Conservation (phyloP, 768 basidiomycete genomes). For the Mycena amicta region DNA sequence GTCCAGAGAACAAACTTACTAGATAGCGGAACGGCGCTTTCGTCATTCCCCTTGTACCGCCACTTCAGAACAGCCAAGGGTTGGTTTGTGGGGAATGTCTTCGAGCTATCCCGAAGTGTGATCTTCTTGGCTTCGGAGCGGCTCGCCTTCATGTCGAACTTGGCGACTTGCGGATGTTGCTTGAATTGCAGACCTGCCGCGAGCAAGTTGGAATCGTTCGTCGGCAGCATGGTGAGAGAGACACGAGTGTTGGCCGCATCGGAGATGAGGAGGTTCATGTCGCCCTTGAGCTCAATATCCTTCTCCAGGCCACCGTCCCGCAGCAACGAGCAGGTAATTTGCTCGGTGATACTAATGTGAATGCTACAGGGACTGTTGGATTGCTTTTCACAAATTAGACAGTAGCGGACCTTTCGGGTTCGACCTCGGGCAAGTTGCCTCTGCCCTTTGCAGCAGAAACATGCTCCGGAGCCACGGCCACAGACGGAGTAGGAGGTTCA, state of each 20-base stretch:
- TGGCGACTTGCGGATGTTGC: constrained; percentile 93
- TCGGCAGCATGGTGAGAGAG: constrained; percentile 63
- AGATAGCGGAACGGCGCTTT: constrained; percentile 87
- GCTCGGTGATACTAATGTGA: constrained; percentile 85
- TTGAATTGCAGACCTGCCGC: constrained; percentile 80
- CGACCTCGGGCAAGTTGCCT: constrained; percentile 74
- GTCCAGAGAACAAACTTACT: constrained; percentile 48
- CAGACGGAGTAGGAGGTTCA: constrained; percentile 42
- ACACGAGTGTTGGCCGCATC: constrained; percentile 75
- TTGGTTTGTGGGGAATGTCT: constrained; percentile 87
- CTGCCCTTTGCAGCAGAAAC: constrained; percentile 43
- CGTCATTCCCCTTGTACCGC: constrained; percentile 89
- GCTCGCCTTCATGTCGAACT: constrained; percentile 49
- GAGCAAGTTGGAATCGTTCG: constrained; percentile 50
- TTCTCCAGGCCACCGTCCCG: constrained; percentile 87
- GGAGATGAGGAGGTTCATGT: constrained; percentile 88
- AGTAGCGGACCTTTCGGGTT: constrained; percentile 65
- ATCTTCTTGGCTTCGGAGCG: constrained; percentile 19
- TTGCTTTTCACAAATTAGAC: neutral
- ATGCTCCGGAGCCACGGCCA: constrained; percentile 26
- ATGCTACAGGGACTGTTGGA: constrained; percentile 54
- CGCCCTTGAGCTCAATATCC: constrained; percentile 89
- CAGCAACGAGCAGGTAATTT: constrained; percentile 75
- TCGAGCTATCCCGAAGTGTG: constrained; percentile 55
- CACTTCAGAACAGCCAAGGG: constrained; percentile 89